Evolutionary conservation across 305 asterid species (phyloP).

Genomic region (Fraxinus dipetala): DNA sequence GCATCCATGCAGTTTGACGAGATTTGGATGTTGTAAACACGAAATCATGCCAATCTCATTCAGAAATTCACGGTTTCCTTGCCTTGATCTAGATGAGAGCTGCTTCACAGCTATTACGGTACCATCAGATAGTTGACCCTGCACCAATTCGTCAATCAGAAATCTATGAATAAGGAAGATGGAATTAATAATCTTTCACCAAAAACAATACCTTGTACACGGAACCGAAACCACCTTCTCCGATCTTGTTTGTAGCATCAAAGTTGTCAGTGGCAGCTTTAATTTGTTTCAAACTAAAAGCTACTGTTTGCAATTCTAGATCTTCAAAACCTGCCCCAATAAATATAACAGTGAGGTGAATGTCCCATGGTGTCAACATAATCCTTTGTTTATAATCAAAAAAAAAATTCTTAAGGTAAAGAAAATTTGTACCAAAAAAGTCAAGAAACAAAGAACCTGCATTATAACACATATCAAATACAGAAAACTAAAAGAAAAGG

Average conservation of each 20-base stretch:
- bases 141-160: slow-evolving; percentile 28
- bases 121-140: slow-evolving; percentile 79
- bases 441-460: not conserved
- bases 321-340: slow-evolving; percentile 58
- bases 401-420: slow-evolving; percentile 38
- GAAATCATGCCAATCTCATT: slow-evolving; percentile 91
- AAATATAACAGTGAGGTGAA: not conserved
- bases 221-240: slow-evolving; percentile 97
- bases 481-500: not conserved
- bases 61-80: slow-evolving; percentile 81
- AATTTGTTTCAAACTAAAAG: slow-evolving; percentile 74
- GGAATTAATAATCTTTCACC: not conserved
- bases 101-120: slow-evolving; percentile 86
- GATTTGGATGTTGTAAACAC: slow-evolving; percentile 55
- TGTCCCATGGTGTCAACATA: not conserved
- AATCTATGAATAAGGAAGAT: not conserved
- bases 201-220: slow-evolving; percentile 66
- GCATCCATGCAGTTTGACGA: slow-evolving; percentile 48
- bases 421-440: slow-evolving; percentile 22
- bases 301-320: slow-evolving; percentile 63
- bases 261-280: slow-evolving; percentile 80
- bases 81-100: slow-evolving; percentile 81
- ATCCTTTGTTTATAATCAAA: slow-evolving; percentile 2
- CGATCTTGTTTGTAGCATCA: slow-evolving; percentile 67
- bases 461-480: not conserved